Conservation (phyloP, 2,329 filamentous ascomycete species). For the Hypoxylon sp. region DNA sequence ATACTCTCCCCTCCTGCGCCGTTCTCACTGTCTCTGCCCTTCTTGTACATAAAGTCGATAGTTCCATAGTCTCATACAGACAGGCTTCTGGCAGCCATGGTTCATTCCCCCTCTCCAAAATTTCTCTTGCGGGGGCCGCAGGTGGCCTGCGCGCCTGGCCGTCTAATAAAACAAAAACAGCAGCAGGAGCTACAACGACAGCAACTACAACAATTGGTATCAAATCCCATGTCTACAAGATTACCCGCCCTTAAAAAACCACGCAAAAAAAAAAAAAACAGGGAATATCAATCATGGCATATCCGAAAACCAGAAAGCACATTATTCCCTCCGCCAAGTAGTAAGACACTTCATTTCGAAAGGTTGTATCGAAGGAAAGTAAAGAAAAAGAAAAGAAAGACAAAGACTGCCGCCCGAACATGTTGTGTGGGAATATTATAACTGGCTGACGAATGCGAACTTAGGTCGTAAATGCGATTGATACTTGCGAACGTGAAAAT, state of each 20-base stretch:
- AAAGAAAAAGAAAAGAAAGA: no score
- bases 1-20: slow-evolving; percentile 1
- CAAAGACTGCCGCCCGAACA: slow-evolving; percentile 1
- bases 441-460: slow-evolving; percentile 7
- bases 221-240: slow-evolving; percentile 41
- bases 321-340: slow-evolving; percentile 10
- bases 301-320: slow-evolving; percentile 19
- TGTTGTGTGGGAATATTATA: slow-evolving; percentile 16
- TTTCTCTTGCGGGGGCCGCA: slow-evolving; percentile 16
- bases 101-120: neutral
- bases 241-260: slow-evolving; percentile 15
- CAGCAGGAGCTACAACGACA: slow-evolving; percentile 29
- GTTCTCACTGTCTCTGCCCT: neutral
- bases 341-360: slow-evolving; percentile 19
- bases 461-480: slow-evolving; percentile 8
- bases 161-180: slow-evolving; percentile 36
- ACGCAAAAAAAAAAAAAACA: slow-evolving; percentile 15
- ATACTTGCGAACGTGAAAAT: slow-evolving; percentile 3
- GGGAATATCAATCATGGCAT: slow-evolving; percentile 16
- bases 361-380: slow-evolving; percentile 4
- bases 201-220: slow-evolving; percentile 41
- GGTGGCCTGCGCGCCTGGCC: slow-evolving; percentile 24
- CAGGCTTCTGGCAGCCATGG: slow-evolving; percentile 4
- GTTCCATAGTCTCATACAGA: slow-evolving; percentile 6
- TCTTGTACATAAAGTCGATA: slow-evolving; percentile 5